These are phyloP conservation scores for Aegle marmelos DNA, from an alignment of 345 rosid genomes.

Conservation along the genomic window DNA sequence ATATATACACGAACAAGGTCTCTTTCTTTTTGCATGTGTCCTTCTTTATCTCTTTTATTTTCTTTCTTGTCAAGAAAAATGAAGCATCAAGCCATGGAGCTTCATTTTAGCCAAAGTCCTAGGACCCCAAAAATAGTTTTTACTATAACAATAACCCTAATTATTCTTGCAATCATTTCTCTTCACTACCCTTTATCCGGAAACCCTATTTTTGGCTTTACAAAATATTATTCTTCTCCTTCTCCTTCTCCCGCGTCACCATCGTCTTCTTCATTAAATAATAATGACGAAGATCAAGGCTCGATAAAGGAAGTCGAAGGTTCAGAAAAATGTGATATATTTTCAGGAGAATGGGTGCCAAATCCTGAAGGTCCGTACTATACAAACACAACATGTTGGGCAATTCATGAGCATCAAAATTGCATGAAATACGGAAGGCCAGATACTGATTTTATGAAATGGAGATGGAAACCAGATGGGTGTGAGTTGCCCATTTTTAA, in stretches of 20 bases:
- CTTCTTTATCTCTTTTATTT: background rate
- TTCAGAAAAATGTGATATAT: conserved; percentile 46
- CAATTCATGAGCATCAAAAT: conserved; percentile 94
- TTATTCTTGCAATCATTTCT: conserved; percentile 25
- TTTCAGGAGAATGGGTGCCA: conserved; percentile 82
- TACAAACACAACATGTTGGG: conserved; percentile 87
- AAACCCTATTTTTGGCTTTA: background rate
- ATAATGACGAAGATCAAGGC: background rate
- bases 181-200: conserved; percentile 17
- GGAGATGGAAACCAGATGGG: conserved; percentile 40
- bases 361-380: conserved; percentile 76
- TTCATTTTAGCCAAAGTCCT: background rate
- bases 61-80: background rate
- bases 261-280: background rate
- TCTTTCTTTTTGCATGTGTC: background rate
- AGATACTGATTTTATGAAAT: conserved; percentile 47
- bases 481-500: conserved; percentile 69
- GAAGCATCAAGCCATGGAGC: conserved; percentile 3
- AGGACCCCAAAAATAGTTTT: conserved; percentile 17
- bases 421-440: conserved; percentile 90
- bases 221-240: background rate
- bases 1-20: background rate
- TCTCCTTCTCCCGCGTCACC: background rate
- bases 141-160: background rate
- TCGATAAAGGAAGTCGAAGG: background rate